Conservation (phyloP, 1,284 basidiomycete species). For the Marasmius oreades region DNA sequence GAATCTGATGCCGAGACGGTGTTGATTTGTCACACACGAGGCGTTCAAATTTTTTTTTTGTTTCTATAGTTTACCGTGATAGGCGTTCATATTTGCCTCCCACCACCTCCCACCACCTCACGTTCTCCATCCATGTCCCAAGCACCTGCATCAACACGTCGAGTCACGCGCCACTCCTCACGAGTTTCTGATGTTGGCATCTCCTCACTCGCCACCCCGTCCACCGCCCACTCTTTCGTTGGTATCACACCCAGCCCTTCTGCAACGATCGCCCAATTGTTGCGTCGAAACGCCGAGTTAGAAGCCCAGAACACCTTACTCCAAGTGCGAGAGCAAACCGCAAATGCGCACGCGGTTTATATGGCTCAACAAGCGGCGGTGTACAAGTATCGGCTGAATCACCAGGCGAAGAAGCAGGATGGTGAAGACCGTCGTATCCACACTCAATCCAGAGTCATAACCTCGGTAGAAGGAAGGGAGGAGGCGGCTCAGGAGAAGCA, state of each 20-base stretch:
- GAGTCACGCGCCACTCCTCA: too few relatives aligned
- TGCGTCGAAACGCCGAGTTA: background rate
- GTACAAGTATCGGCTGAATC: background rate
- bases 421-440: background rate
- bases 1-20: too few relatives aligned
- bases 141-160: too few relatives aligned
- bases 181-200: too few relatives aligned
- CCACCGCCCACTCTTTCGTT: background rate
- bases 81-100: too few relatives aligned
- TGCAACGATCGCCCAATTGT: background rate
- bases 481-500: background rate
- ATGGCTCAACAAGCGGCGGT: background rate
- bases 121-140: too few relatives aligned
- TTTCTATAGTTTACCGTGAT: too few relatives aligned
- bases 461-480: slow-evolving; percentile 2
- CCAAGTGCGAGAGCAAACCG: background rate
- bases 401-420: background rate
- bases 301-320: background rate
- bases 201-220: too few relatives aligned
- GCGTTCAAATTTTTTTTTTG: too few relatives aligned
- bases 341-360: background rate
- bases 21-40: too few relatives aligned
- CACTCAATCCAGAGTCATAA: slow-evolving; percentile 4
- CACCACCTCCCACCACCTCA: too few relatives aligned
- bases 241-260: background rate